Base-by-base conservation (phyloP, 192 early-diverging fungal genomes). In the Coemansia asiatica region DNA sequence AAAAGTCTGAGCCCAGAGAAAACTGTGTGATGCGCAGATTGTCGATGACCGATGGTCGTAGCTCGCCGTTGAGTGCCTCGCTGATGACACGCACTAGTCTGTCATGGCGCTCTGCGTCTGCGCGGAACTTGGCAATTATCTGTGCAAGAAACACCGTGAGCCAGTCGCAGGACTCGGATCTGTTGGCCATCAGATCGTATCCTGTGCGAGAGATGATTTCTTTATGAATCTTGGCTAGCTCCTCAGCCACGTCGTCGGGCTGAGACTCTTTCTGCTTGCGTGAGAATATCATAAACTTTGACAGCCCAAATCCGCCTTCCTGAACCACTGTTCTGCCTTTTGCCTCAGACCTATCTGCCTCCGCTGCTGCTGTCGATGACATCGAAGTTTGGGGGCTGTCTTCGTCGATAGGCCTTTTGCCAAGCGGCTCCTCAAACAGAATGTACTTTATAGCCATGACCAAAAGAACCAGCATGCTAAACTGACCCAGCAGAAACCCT, bases 121-220 rank as follows among this genome's bases (percentile, higher is more conserved):
- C 60, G 26, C 85, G 79, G 68, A 80, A 84, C 63, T 76, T 74
- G 44, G 71, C 69, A 19, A 86, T 76, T 3, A 83, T 61, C 64
- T 83, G 74, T 1, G 83, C 85, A 53, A 84, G 58, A 50, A 86
- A 79, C 27, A 86, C 74, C 1, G 82, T 86, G 51, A 86, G 74
- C 85, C 85, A 86, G 68, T 83, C 74, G 68, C 83, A 84, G 23
- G 81, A 77, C 67, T 86, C 85, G 29, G 76, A 38, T 23, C 67
- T 59, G 44, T 61, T 67, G 1, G 50, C 61, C 22, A 55, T 16
- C 26, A 82, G 74, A 47, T 76, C 71, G 65, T 82, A 82, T 1
- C 63, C 74, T 22, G 79, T 82, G 19, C 79, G 74, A 67, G 70
- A 60, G 51, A 82, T 62, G 16, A 82, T 72, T 63, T 82, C 79